These are phyloP conservation scores for Heteromeles arbutifolia DNA, from an alignment of 306 rosid genomes.

Conservation along the genomic window DNA sequence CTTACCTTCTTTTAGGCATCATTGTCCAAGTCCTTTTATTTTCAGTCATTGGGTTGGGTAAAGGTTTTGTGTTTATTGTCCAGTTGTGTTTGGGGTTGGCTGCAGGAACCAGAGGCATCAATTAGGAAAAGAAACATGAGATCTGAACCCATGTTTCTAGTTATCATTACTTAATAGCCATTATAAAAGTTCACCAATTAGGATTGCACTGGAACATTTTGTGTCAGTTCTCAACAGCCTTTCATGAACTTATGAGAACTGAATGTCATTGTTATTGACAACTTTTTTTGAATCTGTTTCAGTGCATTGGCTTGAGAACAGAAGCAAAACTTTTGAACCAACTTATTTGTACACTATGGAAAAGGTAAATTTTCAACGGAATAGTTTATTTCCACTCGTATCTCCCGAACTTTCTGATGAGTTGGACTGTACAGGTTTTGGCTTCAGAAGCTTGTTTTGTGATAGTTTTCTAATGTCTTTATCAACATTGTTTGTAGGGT, in stretches of 20 bases:
- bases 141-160: neutral
- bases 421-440: neutral
- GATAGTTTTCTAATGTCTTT: constrained; percentile 8
- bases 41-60: neutral
- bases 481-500: constrained; percentile 47
- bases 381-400: constrained; percentile 1
- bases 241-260: neutral
- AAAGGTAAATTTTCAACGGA: constrained; percentile 45
- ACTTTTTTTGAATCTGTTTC: constrained; percentile 24
- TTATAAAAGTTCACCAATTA: neutral
- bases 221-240: neutral
- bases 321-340: constrained; percentile 80
- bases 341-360: constrained; percentile 86
- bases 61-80: neutral
- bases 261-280: neutral
- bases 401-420: neutral
- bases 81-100: neutral
- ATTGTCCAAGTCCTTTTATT: neutral
- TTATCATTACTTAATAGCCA: neutral
- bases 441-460: constrained; percentile 15
- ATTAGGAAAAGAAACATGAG: neutral
- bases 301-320: constrained; percentile 88
- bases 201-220: neutral
- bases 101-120: neutral
- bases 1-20: neutral